These are phyloP conservation scores for Boehmeria nivea DNA, from an alignment of 306 rosid genomes.

Conservation along the genomic window DNA sequence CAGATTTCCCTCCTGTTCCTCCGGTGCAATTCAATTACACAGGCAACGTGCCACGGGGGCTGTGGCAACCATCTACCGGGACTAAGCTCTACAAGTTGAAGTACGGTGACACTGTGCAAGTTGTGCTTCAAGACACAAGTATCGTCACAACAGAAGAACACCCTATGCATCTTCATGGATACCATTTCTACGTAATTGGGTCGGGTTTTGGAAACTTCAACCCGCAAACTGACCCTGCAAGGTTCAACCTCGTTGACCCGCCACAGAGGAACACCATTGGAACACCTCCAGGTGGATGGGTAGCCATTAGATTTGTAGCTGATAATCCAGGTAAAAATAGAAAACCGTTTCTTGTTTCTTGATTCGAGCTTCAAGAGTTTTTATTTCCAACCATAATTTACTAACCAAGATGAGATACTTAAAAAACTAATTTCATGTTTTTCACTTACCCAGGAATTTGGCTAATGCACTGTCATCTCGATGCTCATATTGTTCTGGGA, in stretches of 20 bases:
- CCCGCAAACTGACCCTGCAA: slow-evolving; percentile 62
- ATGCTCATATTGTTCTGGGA: slow-evolving; percentile 69
- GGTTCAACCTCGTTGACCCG: slow-evolving; percentile 74
- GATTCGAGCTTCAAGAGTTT: too few species aligned
- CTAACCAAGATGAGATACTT: neutral
- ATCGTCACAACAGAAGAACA: slow-evolving; percentile 80
- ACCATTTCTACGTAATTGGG: slow-evolving; percentile 81
- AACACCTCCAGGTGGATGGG: slow-evolving; percentile 96
- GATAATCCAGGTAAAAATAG: slow-evolving; percentile 73
- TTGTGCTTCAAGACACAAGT: slow-evolving; percentile 78
- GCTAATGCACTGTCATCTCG: slow-evolving; percentile 92
- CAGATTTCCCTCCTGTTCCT: slow-evolving; percentile 80
- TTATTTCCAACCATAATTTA: neutral
- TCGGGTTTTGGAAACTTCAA: slow-evolving; percentile 86
- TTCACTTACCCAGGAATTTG: slow-evolving; percentile 55
- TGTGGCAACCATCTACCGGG: slow-evolving; percentile 66
- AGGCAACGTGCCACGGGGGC: slow-evolving; percentile 73
- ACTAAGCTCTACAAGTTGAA: slow-evolving; percentile 61
- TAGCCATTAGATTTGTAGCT: slow-evolving; percentile 80
- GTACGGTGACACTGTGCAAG: slow-evolving; percentile 66
- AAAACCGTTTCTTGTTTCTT: neutral
- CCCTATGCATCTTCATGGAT: slow-evolving; percentile 95
- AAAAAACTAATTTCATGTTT: slow-evolving; percentile 14
- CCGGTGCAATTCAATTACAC: slow-evolving; percentile 68
- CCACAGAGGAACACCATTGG: slow-evolving; percentile 82